phyloP scores from a whole-genome alignment of 345 rosid species.

The Sisymbrium altissimum region DNA sequence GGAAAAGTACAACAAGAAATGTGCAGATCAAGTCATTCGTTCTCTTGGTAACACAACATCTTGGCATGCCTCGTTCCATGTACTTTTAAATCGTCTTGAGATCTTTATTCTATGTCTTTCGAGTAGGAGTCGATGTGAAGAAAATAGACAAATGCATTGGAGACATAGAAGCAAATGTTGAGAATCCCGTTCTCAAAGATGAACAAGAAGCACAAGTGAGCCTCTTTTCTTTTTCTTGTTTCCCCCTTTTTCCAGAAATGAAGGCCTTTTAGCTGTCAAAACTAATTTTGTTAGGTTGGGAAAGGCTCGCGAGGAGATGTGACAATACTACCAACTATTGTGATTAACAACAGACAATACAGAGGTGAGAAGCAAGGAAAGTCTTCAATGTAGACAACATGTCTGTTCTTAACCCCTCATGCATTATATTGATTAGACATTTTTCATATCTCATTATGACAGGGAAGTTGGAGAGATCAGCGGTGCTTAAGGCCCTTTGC shows the following conservation, averaged over 20 bases:
- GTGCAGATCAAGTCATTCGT: conserved; percentile 52
- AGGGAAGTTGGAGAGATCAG: conserved; percentile 85
- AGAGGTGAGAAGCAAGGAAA: conserved; percentile 52
- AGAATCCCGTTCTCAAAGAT: conserved; percentile 65
- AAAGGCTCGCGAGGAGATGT: conserved; percentile 91
- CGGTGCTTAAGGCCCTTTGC: conserved; percentile 90
- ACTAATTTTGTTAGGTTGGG: conserved; percentile 53
- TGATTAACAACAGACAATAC: conserved; percentile 85
- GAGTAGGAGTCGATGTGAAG: conserved; percentile 57
- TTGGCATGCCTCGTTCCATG: not conserved
- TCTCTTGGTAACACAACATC: conserved; percentile 42
- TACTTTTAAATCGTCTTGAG: not conserved
- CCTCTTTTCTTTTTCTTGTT: not conserved
- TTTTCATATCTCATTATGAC: not conserved
- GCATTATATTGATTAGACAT: not conserved
- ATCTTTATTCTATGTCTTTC: not conserved
- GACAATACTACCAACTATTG: conserved; percentile 91
- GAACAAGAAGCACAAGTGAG: conserved; percentile 83
- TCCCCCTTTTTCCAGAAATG: not conserved
- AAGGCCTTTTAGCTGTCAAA: not conserved
- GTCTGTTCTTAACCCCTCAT: not conserved
- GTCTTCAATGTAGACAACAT: not conserved
- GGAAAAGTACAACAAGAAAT: conserved; percentile 50
- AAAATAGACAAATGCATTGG: conserved; percentile 74
- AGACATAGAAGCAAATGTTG: conserved; percentile 59